Base-by-base conservation (phyloP, 306 rosid species). In the Mimosa bimucronata region DNA sequence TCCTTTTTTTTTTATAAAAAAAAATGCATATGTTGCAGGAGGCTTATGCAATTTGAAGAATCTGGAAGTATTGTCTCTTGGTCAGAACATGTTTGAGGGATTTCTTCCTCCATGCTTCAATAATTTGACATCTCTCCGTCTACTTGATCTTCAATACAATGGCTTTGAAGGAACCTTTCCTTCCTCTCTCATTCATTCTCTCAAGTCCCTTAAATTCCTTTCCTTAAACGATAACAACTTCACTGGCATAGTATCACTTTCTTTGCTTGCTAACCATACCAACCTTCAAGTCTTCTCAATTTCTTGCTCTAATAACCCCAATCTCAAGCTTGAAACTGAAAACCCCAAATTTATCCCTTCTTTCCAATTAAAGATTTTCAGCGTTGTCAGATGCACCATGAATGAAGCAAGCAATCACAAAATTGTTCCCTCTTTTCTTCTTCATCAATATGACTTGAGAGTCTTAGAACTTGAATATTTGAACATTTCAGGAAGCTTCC, bases 21-120 rank as follows among this genome's bases (percentile, higher is more conserved):
- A n/a, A n/a, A n/a, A n/a, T 55, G 13, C 1, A n/a, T 9, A 9
- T 21, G n/a, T 55, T 55, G 48, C 75, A 77, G 81, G 81, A 44
- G 82, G 77, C 2, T 44, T 71, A 4, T 71, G 82, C 34, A 28
- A 26, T 2, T 9, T 79, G 48, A 79, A 19, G 64, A 79, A 79
- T 70, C 77, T 79, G 25, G 9, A 8, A 45, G 12, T 5, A 2
- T 21, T 79, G 19, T 71, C 37, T 44, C 77, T 79, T 14, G 9
- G n/a, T 18, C 0, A 0, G 4, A 79, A 79, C 37, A 3, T 30
- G 9, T 79, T 79, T 44, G 62, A 19, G 69, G 73, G 77, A 9
- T 9, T 29, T 2, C 18, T 79, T 15, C 82, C 77, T 28, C 7
- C 31, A 1, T 71, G 82, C 67, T 38, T 79, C 1, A 6, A 23